Conservation (phyloP, 257 asterid genomes). For the Salvia splendens region DNA sequence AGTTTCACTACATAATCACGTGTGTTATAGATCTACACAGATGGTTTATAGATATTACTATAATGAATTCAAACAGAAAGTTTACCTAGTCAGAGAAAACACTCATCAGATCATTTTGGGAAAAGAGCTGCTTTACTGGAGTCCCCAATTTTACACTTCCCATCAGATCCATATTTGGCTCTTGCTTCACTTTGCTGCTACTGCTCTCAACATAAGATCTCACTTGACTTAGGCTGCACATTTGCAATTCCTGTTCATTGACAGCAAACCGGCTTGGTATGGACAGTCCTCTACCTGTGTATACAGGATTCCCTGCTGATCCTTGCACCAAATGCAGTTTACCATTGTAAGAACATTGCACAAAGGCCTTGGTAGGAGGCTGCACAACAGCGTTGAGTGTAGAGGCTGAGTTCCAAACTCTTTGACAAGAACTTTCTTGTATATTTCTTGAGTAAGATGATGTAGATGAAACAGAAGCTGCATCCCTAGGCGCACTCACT, state of each 20-base stretch:
- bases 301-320: slow-evolving; percentile 37
- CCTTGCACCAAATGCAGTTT: slow-evolving; percentile 41
- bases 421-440: slow-evolving; percentile 39
- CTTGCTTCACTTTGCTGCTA: slow-evolving; percentile 65
- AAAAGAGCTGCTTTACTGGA: slow-evolving; percentile 38
- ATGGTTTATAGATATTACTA: neutral
- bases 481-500: slow-evolving; percentile 33
- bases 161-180: slow-evolving; percentile 47
- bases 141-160: slow-evolving; percentile 48
- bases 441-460: slow-evolving; percentile 43
- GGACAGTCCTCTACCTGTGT: slow-evolving; percentile 46
- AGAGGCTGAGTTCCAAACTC: slow-evolving; percentile 42
- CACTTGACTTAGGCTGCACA: slow-evolving; percentile 41
- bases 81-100: slow-evolving; percentile 64
- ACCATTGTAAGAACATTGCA: slow-evolving; percentile 43
- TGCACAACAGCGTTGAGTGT: slow-evolving; percentile 38
- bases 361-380: slow-evolving; percentile 33
- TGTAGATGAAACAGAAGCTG: slow-evolving; percentile 45
- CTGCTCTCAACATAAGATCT: slow-evolving; percentile 40
- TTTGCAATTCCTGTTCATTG: slow-evolving; percentile 46
- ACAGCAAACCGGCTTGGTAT: slow-evolving; percentile 66
- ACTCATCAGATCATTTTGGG: slow-evolving; percentile 55
- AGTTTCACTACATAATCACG: slow-evolving; percentile 17
- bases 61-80: neutral
- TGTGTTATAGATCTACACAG: slow-evolving; percentile 11